Conservation (phyloP, 768 basidiomycete species). For the Rhodocollybia butyracea region DNA sequence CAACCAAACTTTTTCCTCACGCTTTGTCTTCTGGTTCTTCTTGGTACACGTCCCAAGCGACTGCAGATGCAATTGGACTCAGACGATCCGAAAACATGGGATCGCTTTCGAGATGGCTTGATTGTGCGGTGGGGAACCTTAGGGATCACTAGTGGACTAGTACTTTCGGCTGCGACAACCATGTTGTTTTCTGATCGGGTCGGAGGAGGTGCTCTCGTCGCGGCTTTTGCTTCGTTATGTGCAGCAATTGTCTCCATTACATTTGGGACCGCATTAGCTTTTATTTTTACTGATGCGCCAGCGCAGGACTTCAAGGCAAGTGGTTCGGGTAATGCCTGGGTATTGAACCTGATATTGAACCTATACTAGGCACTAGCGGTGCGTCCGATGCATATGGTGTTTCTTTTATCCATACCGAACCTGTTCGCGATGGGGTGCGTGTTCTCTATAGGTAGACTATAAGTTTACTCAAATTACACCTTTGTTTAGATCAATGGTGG, state of each 20-base stretch:
- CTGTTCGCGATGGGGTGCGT: slow-evolving; percentile 14
- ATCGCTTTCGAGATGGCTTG: slow-evolving; percentile 10
- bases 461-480: too few relatives aligned
- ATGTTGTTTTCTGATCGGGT: slow-evolving; percentile 11
- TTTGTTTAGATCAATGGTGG: slow-evolving; percentile 10
- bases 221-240: slow-evolving; percentile 11
- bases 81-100: slow-evolving; percentile 7
- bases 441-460: too few relatives aligned
- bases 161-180: slow-evolving; percentile 11
- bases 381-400: slow-evolving; percentile 11
- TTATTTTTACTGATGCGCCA: slow-evolving; percentile 11
- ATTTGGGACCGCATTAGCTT: slow-evolving; percentile 12
- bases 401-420: slow-evolving; percentile 10
- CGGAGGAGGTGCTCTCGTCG: slow-evolving; percentile 6
- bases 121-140: slow-evolving; percentile 14
- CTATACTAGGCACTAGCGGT: not conserved
- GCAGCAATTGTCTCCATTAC: slow-evolving; percentile 9
- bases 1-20: slow-evolving; percentile 5
- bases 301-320: slow-evolving; percentile 5
- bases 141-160: slow-evolving; percentile 12
- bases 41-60: slow-evolving; percentile 9
- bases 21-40: slow-evolving; percentile 10
- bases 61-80: slow-evolving; percentile 9
- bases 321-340: not conserved
- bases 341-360: not conserved